Evolutionary conservation across 2,329 filamentous ascomycete species (phyloP).

Genomic region (Aspergillus transmontanensis): DNA sequence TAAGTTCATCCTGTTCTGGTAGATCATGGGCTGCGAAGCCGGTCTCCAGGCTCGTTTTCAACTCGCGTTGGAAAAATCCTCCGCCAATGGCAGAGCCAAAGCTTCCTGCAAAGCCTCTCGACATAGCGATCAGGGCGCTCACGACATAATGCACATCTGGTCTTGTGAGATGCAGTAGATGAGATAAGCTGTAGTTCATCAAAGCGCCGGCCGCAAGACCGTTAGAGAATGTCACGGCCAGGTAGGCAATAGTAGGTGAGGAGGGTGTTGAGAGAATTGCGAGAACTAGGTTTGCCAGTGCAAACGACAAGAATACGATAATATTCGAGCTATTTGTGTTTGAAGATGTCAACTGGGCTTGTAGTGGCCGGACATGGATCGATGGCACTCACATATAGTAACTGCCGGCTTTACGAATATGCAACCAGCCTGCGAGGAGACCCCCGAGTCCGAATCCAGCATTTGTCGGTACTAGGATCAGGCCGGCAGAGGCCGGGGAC

Average conservation of each 20-base stretch:
- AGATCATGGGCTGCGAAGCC: slow-evolving; percentile 56
- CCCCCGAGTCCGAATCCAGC: slow-evolving; percentile 75
- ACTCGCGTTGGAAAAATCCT: slow-evolving; percentile 68
- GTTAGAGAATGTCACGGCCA: slow-evolving; percentile 67
- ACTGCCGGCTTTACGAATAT: slow-evolving; percentile 71
- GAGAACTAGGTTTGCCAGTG: slow-evolving; percentile 60
- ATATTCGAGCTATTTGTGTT: slow-evolving; percentile 53
- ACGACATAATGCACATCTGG: slow-evolving; percentile 72
- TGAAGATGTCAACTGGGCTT: background rate
- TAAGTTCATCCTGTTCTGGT: slow-evolving; percentile 47
- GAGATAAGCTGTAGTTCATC: slow-evolving; percentile 80
- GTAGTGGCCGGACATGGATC: background rate
- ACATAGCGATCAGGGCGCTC: slow-evolving; percentile 75
- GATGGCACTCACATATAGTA: slow-evolving; percentile 62
- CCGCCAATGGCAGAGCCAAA: slow-evolving; percentile 81
- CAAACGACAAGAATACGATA: slow-evolving; percentile 64
- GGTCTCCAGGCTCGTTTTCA: slow-evolving; percentile 57
- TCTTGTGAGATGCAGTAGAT: slow-evolving; percentile 72
- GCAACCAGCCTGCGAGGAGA: slow-evolving; percentile 71
- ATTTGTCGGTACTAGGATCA: slow-evolving; percentile 80
- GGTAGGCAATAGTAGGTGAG: slow-evolving; percentile 56
- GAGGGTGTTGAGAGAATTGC: slow-evolving; percentile 57
- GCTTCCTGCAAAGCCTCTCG: slow-evolving; percentile 77
- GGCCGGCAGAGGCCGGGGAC: slow-evolving; percentile 69
- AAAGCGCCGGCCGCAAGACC: slow-evolving; percentile 72